Percentiles rank a stretch among this genome's conserved stretches.
Evolutionary conservation across 176 grass and related monocot genomes (phyloP).

Genomic region (Leersia perrieri): DNA sequence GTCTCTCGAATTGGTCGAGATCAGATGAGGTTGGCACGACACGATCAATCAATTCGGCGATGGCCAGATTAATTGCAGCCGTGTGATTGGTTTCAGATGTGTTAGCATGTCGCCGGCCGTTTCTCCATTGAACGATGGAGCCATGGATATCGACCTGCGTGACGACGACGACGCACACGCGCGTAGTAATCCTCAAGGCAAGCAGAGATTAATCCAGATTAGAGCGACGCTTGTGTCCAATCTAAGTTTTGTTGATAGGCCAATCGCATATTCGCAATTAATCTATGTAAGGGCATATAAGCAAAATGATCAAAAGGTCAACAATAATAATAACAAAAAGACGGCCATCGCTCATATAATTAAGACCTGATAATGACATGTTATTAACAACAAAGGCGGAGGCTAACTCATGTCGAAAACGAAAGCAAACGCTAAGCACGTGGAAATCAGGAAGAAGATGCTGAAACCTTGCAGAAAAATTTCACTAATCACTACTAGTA

Average conservation of each 20-base stretch:
- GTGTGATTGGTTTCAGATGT: neutral
- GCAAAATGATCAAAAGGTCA: neutral
- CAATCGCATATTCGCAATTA: neutral
- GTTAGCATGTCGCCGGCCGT: neutral
- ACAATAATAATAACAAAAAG: neutral
- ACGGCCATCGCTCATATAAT: neutral
- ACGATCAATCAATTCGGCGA: neutral
- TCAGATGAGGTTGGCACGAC: neutral
- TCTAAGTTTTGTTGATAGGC: neutral
- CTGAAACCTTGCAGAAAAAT: neutral
- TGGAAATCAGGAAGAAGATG: neutral
- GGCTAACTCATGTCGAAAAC: neutral
- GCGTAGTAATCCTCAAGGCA: neutral
- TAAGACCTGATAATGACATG: neutral
- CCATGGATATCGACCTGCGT: neutral
- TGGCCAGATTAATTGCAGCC: neutral
- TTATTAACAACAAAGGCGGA: neutral
- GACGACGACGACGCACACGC: neutral
- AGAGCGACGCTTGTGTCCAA: neutral
- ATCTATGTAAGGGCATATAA: neutral
- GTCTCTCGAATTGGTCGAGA: neutral
- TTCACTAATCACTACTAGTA: neutral
- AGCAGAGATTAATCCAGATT: neutral
- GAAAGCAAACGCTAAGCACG: neutral
- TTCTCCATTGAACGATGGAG: neutral